These are phyloP conservation scores for Diaporthe sp. DNA, from an alignment of 2,329 filamentous ascomycete species.

Conservation along the genomic window DNA sequence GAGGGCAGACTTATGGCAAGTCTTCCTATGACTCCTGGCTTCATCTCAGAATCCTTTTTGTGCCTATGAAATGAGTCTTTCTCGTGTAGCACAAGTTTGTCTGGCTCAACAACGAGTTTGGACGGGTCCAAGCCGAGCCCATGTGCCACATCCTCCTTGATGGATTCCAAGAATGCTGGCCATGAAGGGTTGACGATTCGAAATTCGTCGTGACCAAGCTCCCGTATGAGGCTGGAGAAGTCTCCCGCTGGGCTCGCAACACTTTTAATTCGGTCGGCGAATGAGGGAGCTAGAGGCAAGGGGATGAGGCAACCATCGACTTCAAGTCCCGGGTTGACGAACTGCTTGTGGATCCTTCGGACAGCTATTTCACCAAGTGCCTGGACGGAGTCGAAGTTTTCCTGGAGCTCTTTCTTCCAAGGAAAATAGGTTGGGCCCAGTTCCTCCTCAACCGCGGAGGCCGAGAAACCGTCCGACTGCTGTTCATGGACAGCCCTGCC, in stretches of 20 bases:
- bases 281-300: conserved; percentile 43
- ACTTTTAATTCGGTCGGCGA: conserved; percentile 45
- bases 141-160: conserved; percentile 43
- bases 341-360: background rate
- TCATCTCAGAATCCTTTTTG: conserved; percentile 59
- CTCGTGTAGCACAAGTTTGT: conserved; percentile 61
- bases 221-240: too few relatives aligned
- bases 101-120: conserved; percentile 47
- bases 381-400: background rate
- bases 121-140: conserved; percentile 46
- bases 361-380: background rate
- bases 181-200: conserved; percentile 24
- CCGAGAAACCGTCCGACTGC: too few relatives aligned
- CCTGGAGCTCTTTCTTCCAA: conserved; percentile 13
- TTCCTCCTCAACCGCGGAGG: background rate
- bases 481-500: background rate
- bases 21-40: conserved; percentile 59
- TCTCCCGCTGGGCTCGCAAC: conserved; percentile 44
- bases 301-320: conserved; percentile 43
- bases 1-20: conserved; percentile 61
- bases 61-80: conserved; percentile 59
- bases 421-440: background rate
- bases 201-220: background rate
- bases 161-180: conserved; percentile 40
- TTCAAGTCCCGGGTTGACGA: conserved; percentile 45